phyloP scores from a whole-genome alignment of 2,329 filamentous ascomycete genomes.

The Cladophialophora immunda region DNA sequence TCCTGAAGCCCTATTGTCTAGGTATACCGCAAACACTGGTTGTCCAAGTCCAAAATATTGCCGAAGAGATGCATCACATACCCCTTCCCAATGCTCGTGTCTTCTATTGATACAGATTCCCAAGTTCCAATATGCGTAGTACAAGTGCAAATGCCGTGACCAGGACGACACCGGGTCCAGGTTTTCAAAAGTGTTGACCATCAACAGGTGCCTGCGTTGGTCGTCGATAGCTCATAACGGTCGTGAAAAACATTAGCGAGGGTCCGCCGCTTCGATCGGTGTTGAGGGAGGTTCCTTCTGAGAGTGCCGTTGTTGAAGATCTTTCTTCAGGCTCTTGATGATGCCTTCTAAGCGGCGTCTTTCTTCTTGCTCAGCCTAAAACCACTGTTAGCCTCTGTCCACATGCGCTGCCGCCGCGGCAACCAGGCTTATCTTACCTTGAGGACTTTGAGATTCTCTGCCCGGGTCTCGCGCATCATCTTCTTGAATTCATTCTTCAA shows the following conservation, averaged over 20 bases:
- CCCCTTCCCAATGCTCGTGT: conserved; percentile 11
- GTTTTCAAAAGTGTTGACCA: not conserved
- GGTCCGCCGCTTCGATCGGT: conserved; percentile 6
- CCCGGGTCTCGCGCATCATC: conserved; percentile 78
- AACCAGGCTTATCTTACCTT: conserved; percentile 60
- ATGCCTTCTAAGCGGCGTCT: conserved; percentile 71
- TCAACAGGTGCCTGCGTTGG: conserved; percentile 1
- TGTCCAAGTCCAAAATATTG: conserved; percentile 19
- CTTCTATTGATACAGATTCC: conserved; percentile 22
- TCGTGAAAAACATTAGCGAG: conserved; percentile 25
- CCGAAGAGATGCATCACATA: not conserved
- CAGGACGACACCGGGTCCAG: not conserved
- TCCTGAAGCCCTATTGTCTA: conserved; percentile 2
- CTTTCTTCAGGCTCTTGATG: conserved; percentile 60
- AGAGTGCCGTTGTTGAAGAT: conserved; percentile 43
- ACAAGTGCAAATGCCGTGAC: conserved; percentile 7
- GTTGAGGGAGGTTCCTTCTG: conserved; percentile 20
- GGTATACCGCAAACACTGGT: not conserved
- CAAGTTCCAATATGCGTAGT: conserved; percentile 19
- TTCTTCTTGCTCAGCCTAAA: conserved; percentile 75
- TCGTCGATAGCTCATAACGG: conserved; percentile 9
- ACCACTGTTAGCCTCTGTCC: conserved; percentile 18
- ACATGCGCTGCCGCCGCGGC: not conserved
- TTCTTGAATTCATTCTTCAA: conserved; percentile 79
- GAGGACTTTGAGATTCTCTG: conserved; percentile 70